A percentile compares a stretch with the other conserved stretches of the same genome.
phyloP scores from a whole-genome alignment of 2,329 filamentous ascomycete genomes.

The Westerdykella sp. region DNA sequence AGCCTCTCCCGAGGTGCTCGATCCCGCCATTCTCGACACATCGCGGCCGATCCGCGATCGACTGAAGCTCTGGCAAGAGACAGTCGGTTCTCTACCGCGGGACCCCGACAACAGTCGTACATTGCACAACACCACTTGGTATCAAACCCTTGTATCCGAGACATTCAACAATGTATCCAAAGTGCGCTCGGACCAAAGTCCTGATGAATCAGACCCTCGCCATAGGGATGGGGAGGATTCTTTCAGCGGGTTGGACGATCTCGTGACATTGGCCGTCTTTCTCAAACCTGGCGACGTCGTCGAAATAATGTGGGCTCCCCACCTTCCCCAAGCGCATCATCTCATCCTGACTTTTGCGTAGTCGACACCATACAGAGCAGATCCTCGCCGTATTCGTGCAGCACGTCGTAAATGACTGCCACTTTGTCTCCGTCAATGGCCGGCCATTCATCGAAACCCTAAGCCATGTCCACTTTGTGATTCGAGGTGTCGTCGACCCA shows the following conservation, averaged over 20 bases:
- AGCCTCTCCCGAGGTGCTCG: background rate
- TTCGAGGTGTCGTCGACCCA: slow-evolving; percentile 45
- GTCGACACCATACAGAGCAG: slow-evolving; percentile 30
- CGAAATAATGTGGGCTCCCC: slow-evolving; percentile 33
- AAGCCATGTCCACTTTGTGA: slow-evolving; percentile 42
- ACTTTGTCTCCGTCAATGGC: slow-evolving; percentile 48
- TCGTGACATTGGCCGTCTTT: slow-evolving; percentile 33
- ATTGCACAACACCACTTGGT: slow-evolving; percentile 26
- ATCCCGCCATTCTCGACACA: slow-evolving; percentile 9
- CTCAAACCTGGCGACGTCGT: slow-evolving; percentile 46
- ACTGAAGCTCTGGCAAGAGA: slow-evolving; percentile 40
- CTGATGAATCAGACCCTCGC: slow-evolving; percentile 14
- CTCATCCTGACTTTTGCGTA: background rate
- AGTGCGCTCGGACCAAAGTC: slow-evolving; percentile 18
- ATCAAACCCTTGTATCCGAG: slow-evolving; percentile 14
- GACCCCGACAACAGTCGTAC: slow-evolving; percentile 23
- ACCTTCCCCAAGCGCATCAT: background rate
- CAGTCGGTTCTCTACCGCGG: slow-evolving; percentile 27
- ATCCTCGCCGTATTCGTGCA: slow-evolving; percentile 47
- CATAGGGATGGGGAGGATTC: slow-evolving; percentile 15
- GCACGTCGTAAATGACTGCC: slow-evolving; percentile 35
- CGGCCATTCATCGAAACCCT: slow-evolving; percentile 41
- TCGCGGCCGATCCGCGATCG: slow-evolving; percentile 21
- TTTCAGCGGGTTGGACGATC: slow-evolving; percentile 16
- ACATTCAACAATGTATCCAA: slow-evolving; percentile 15